A percentile compares a stretch with the other conserved stretches of the same genome.
Conservation (phyloP, 164 flowering plant genomes). For the Macadamia tetraphylla region DNA sequence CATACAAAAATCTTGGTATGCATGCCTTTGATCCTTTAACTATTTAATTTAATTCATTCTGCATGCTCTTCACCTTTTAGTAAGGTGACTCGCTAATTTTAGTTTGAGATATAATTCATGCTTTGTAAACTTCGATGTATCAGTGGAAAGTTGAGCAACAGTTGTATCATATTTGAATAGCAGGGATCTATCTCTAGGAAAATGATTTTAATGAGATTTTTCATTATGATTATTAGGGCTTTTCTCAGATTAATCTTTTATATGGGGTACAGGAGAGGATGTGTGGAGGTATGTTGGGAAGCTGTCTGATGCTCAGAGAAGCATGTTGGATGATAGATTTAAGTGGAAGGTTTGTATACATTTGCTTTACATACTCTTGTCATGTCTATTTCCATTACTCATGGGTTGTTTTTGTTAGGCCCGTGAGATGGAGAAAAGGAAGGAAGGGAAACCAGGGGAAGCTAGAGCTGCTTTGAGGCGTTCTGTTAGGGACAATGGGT, state of each 20-base stretch:
- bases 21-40: background rate
- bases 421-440: constrained; percentile 94
- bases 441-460: constrained; percentile 96
- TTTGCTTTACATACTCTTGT: background rate
- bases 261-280: constrained; percentile 68
- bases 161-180: background rate
- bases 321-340: constrained; percentile 98
- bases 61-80: background rate
- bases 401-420: constrained; percentile 40
- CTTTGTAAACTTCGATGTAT: background rate
- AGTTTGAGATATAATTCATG: background rate
- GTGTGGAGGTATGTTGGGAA: constrained; percentile 96
- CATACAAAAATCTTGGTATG: constrained; percentile 89
- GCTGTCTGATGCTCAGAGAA: constrained; percentile 91
- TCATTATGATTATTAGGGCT: background rate
- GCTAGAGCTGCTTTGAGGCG: constrained; percentile 86
- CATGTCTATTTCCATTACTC: constrained; percentile 2
- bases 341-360: constrained; percentile 80
- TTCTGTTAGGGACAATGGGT: constrained; percentile 95
- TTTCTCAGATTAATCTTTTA: background rate
- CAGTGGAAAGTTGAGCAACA: background rate
- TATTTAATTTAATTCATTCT: background rate
- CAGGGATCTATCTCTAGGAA: background rate
- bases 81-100: background rate
- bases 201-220: background rate